Evolutionary conservation across 257 asterid species (phyloP), one percentile per base, ranked within the genome.

Genomic region (Solanum bulbocastanum): DNA sequence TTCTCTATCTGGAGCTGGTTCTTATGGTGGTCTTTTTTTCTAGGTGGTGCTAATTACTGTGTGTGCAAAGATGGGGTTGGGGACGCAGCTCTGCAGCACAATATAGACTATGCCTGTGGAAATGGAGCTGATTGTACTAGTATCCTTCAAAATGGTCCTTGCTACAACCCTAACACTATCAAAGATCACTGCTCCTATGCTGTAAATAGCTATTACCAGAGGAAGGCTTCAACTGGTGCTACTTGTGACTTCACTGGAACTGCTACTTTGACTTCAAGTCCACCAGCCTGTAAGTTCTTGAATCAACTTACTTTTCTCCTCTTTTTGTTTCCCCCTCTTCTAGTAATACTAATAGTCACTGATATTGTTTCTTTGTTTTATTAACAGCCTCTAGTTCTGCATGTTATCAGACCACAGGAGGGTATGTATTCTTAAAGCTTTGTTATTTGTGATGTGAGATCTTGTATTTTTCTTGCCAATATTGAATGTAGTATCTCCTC

Each of bases 21-120:
- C 60, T 84, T 85, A 32, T 18, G 69, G 30, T 46, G 40, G 68
- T 74, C 68, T 23, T 22, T 44, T 58, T 36, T 37, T 23, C 22
- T 74, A 82, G 20, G 90, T 95, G 98, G 88, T 89, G 99, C 95
- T 76, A 30, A 78, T 62, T 97, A 92, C 22, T 96, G 99, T 58
- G 6, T 94, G 9, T 97, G 99, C 79, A 94, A 91, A 83, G 89
- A 85, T 88, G 96, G 97, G 74, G 0, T 87, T 85, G 78, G 89
- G 81, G 93, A 94, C 14, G 0, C 36, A 5, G 82, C 20, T 44
- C 90, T 94, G 49, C 99, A 97, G 92, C 93, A 90, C 37, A 91
- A 66, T 94, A 96, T 96, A 90, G 99, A 97, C 87, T 97, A 92
- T 90, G 98, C 98, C 32, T 97, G 98, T 90, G 98, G 98, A 65